Percentiles rank a stretch among this genome's conserved stretches.
These are phyloP conservation scores for Priceomyces medius DNA, from an alignment of 805 yeast species.

Conservation along the genomic window DNA sequence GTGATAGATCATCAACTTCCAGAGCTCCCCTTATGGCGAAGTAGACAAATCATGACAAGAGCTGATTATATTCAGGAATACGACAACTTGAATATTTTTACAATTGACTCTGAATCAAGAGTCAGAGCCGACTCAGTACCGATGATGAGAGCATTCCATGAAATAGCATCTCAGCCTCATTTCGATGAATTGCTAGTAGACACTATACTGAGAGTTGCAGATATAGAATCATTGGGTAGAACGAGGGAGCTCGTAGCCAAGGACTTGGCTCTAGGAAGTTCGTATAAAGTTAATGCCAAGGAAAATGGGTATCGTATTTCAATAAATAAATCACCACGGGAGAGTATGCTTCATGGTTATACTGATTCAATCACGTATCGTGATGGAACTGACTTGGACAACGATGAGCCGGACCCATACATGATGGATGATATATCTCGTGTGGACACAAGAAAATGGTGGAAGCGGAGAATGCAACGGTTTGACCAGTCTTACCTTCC, in stretches of 20 bases:
- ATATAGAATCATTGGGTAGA: constrained; percentile 73
- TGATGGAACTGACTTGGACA: constrained; percentile 5
- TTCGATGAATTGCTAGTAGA: constrained; percentile 66
- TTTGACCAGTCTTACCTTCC: constrained; percentile 25
- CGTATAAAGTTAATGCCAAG: constrained; percentile 30
- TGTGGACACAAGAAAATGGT: constrained; percentile 44
- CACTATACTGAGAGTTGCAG: constrained; percentile 66
- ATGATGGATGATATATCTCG: constrained; percentile 1
- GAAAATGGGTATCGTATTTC: constrained; percentile 13
- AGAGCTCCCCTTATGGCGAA: constrained; percentile 77
- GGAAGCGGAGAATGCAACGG: constrained; percentile 46
- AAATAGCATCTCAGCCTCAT: constrained; percentile 68
- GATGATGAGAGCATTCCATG: constrained; percentile 87
- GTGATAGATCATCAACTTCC: constrained; percentile 56
- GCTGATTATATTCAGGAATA: constrained; percentile 74
- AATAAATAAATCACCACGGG: constrained; percentile 16
- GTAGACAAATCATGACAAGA: constrained; percentile 81
- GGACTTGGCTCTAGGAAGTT: constrained; percentile 58
- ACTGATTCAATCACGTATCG: background rate
- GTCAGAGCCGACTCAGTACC: constrained; percentile 83
- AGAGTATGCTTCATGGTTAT: constrained; percentile 22
- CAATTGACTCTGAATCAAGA: constrained; percentile 68
- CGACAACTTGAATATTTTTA: constrained; percentile 75
- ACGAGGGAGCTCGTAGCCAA: constrained; percentile 75
- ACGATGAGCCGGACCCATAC: constrained; percentile 30